Conservation (phyloP, 305 asterid genomes). For the Fraxinus floribunda region DNA sequence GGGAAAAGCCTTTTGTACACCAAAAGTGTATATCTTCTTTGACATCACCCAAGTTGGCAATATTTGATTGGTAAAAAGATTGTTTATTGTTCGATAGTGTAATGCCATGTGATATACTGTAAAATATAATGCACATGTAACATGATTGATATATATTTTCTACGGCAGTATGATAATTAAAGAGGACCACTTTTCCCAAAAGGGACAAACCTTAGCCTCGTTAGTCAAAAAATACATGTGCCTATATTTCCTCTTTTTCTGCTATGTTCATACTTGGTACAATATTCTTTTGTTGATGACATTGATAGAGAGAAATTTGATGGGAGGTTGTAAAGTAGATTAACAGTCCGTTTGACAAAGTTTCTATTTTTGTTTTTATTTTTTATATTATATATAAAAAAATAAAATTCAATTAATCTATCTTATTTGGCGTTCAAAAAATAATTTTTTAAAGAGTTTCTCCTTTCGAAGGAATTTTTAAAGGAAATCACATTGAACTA, state of each 20-base stretch:
- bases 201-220: background rate
- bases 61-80: no score
- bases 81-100: no score
- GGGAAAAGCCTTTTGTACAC: no score
- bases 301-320: background rate
- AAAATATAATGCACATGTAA: no score
- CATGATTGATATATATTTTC: no score
- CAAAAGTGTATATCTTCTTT: no score
- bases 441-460: background rate
- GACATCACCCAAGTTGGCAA: no score
- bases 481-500: background rate
- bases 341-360: background rate
- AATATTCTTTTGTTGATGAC: background rate
- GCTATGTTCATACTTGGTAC: conserved; percentile 9
- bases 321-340: background rate
- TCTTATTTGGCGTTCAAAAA: background rate
- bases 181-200: conserved; percentile 17
- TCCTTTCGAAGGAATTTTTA: background rate
- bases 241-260: background rate
- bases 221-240: background rate
- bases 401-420: no score
- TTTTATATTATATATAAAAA: no score
- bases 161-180: background rate
- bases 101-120: no score
- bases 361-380: no score